A percentile compares a stretch with the other conserved stretches of the same genome.
Conservation (phyloP, 2,329 filamentous ascomycete genomes). For the Ceratocystis ficicola region DNA sequence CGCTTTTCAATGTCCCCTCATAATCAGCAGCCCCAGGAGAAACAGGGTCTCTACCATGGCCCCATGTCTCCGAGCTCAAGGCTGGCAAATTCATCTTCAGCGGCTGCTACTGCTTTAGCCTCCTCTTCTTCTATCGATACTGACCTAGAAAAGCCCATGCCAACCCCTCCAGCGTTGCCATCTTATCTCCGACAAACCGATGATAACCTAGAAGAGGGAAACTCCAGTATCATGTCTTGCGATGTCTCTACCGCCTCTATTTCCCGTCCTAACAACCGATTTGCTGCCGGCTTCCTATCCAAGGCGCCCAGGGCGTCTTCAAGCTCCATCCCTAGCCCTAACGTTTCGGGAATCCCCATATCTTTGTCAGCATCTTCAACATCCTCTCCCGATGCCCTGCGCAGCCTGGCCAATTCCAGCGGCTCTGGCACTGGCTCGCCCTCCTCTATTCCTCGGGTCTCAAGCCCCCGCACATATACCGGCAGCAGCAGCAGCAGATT, state of each 20-base stretch:
- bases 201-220: constrained; percentile 16
- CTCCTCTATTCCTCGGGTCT: constrained; percentile 21
- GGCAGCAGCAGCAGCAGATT: constrained; percentile 1
- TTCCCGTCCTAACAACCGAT: constrained; percentile 18
- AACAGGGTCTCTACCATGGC: constrained; percentile 14
- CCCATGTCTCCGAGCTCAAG: constrained; percentile 5
- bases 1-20: constrained; percentile 21
- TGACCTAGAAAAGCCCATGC: constrained; percentile 21
- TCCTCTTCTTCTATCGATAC: constrained; percentile 31
- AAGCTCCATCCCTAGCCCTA: constrained; percentile 13
- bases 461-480: constrained; percentile 18
- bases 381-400: constrained; percentile 18
- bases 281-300: constrained; percentile 20
- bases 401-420: constrained; percentile 14
- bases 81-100: not conserved
- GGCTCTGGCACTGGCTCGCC: constrained; percentile 18
- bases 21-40: constrained; percentile 41
- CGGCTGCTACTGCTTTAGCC: not conserved
- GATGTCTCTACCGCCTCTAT: constrained; percentile 18
- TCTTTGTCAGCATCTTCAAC: constrained; percentile 7
- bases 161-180: constrained; percentile 14
- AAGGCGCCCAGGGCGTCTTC: constrained; percentile 6
- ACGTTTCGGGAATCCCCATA: constrained; percentile 17
- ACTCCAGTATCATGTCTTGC: constrained; percentile 19
- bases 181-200: constrained; percentile 17